phyloP scores from a whole-genome alignment of 495 filamentous ascomycete genomes.

The Diplogelasinospora grovesii region DNA sequence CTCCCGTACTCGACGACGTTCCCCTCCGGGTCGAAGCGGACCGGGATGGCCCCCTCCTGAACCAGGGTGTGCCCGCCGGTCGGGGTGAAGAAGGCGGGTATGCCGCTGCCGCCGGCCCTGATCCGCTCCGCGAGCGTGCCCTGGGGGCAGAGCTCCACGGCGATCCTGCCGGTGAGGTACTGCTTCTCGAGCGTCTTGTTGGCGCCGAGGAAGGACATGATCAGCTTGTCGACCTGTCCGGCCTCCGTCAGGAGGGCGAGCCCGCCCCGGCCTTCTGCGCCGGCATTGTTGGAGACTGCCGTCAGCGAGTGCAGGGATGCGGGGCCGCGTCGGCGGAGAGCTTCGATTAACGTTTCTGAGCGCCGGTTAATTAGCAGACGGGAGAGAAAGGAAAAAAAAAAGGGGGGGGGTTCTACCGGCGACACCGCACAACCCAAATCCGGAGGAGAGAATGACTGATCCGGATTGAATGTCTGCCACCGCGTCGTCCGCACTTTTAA shows the following conservation, averaged over 20 bases:
- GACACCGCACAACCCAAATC: slow-evolving; percentile 57
- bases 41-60: slow-evolving; percentile 55
- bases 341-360: slow-evolving; percentile 45
- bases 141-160: slow-evolving; percentile 59
- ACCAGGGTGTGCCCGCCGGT: slow-evolving; percentile 55
- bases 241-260: slow-evolving; percentile 46
- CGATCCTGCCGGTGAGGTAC: slow-evolving; percentile 55
- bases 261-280: slow-evolving; percentile 48
- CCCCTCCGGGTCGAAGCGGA: slow-evolving; percentile 44
- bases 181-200: slow-evolving; percentile 60
- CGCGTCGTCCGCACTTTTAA: slow-evolving; percentile 51
- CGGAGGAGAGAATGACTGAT: slow-evolving; percentile 51
- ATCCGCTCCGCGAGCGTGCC: slow-evolving; percentile 59
- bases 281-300: slow-evolving; percentile 62
- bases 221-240: slow-evolving; percentile 52
- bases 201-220: slow-evolving; percentile 54
- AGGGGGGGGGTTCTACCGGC: slow-evolving; percentile 43
- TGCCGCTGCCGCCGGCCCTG: slow-evolving; percentile 57
- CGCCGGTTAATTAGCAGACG: too few species aligned
- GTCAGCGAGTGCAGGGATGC: slow-evolving; percentile 47
- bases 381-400: too few species aligned
- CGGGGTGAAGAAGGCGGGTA: slow-evolving; percentile 61
- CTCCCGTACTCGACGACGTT: slow-evolving; percentile 47
- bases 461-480: slow-evolving; percentile 54
- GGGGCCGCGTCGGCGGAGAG: slow-evolving; percentile 38